phyloP scores from a whole-genome alignment of 2,329 filamentous ascomycete species.

The Albophoma yamanashiensis region DNA sequence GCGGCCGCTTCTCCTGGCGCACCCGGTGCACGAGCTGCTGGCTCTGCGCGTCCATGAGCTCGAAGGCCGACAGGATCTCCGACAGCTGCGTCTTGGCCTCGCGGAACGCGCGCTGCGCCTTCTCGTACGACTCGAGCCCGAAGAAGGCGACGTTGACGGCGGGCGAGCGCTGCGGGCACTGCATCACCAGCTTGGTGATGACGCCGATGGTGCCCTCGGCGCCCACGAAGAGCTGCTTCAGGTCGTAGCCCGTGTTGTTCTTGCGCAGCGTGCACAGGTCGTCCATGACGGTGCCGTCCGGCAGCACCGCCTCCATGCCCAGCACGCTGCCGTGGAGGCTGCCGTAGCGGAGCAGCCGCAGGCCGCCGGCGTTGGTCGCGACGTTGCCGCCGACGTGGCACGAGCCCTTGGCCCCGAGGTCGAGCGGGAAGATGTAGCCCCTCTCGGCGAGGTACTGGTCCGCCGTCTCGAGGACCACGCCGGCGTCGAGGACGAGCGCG shows the following conservation, averaged over 20 bases:
- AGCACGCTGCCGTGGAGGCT: slow-evolving; percentile 89
- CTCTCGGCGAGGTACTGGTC: slow-evolving; percentile 78
- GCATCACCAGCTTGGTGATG: slow-evolving; percentile 80
- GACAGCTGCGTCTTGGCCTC: slow-evolving; percentile 84
- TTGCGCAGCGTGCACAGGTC: slow-evolving; percentile 83
- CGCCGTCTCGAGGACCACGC: slow-evolving; percentile 79
- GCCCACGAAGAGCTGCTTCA: slow-evolving; percentile 95
- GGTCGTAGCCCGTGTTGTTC: slow-evolving; percentile 97
- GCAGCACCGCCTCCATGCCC: slow-evolving; percentile 85
- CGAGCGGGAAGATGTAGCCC: slow-evolving; percentile 85
- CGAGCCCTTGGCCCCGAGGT: slow-evolving; percentile 94
- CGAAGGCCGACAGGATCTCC: slow-evolving; percentile 94
- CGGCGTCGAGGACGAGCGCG: slow-evolving; percentile 80
- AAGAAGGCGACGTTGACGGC: slow-evolving; percentile 95
- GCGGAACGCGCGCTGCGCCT: slow-evolving; percentile 75
- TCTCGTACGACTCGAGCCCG: slow-evolving; percentile 79
- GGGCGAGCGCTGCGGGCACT: slow-evolving; percentile 77
- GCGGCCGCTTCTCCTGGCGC: slow-evolving; percentile 66
- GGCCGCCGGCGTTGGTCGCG: slow-evolving; percentile 86
- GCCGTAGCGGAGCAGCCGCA: slow-evolving; percentile 83
- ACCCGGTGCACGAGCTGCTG: slow-evolving; percentile 68
- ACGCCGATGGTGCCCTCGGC: slow-evolving; percentile 92
- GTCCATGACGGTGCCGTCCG: slow-evolving; percentile 85
- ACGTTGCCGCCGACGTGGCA: slow-evolving; percentile 96
- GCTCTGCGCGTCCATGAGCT: slow-evolving; percentile 84